Evolutionary conservation across 345 rosid species (phyloP).

Genomic region (Gossypium thurberi): DNA sequence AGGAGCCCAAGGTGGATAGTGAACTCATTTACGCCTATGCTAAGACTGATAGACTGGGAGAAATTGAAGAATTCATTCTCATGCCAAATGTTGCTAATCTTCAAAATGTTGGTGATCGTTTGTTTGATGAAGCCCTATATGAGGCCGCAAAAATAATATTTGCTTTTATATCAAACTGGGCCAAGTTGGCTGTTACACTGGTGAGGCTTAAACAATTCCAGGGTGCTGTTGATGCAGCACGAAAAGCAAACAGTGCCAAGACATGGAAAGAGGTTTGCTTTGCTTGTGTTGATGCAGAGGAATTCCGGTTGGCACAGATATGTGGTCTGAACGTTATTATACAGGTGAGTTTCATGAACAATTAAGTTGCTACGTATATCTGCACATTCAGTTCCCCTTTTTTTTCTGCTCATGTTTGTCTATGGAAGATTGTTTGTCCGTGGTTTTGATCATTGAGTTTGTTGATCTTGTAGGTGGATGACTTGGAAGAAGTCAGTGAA

Average conservation of each 20-base stretch:
- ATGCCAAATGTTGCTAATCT: conserved; percentile 99
- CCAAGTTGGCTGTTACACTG: conserved; percentile 86
- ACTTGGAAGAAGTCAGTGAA: conserved; percentile 94
- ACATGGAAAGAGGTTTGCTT: conserved; percentile 99
- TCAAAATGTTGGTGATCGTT: conserved; percentile 88
- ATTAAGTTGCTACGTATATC: neutral
- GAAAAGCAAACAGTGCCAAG: conserved; percentile 98
- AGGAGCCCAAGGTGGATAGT: conserved; percentile 91
- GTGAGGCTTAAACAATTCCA: conserved; percentile 95
- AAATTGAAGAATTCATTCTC: conserved; percentile 89
- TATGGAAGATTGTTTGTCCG: neutral
- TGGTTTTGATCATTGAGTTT: neutral
- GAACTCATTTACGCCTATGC: conserved; percentile 97
- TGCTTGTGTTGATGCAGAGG: conserved; percentile 98
- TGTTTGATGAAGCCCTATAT: conserved; percentile 74
- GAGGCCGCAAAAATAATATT: conserved; percentile 95
- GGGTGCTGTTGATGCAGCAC: conserved; percentile 98
- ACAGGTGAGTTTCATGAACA: conserved; percentile 44
- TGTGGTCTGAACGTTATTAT: conserved; percentile 93
- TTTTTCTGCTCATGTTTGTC: neutral
- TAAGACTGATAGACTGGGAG: conserved; percentile 78
- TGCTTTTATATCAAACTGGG: conserved; percentile 99
- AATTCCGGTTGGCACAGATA: conserved; percentile 92
- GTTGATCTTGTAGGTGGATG: conserved; percentile 64
- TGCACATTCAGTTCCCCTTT: neutral